Base-by-base conservation (phyloP, 2,329 filamentous ascomycete species). In the Penicillium sp. region DNA sequence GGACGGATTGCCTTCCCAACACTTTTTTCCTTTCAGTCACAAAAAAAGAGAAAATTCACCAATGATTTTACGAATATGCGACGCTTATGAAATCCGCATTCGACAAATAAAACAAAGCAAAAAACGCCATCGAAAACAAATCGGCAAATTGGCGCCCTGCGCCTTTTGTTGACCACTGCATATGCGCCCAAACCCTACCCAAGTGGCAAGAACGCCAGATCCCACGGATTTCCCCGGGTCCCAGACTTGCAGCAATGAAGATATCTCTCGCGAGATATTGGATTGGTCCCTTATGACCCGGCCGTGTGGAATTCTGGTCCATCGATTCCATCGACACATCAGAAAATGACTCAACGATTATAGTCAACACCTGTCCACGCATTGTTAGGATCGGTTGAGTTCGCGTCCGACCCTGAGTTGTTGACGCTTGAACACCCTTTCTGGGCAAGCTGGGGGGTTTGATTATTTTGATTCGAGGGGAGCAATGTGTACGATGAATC, bases 201-300 rank as follows among this genome's bases (percentile, higher is more conserved):
- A 57, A 59, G 51, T 42, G 43, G 51, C 56, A 35, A 58, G 63
- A 63, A 63, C 64, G 61, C 66, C 65, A 59, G 62, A 61, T 60
- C 65, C 64, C 64, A 67, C 63, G 69, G 65, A 60, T 36, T 38
- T 53, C 23, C 47, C 61, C 66, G 68, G 68, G 71, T 69, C 60
- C 57, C 59, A 59, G 73, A 73, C 73, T 75, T 70, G 73, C 57
- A 75, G 68, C 73, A 76, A 75, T 75, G 73, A 75, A 73, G 63
- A 68, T 68, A 55, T 50, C 55, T 43, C 46, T 19, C 27, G 14
- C 14, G 19, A 53, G 51, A 54, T 61, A 68, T 70, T 56, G 70
- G 72, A 75, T 74, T 75, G 72, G 73, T 74, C 72, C 64, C 50
- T 59, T 58, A 57, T 61, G 56, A 64, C 69, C 72, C 68, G 63